A percentile compares a stretch with the other conserved stretches of the same genome.
Evolutionary conservation across 2,329 filamentous ascomycete species (phyloP).

Genomic region (Akanthomyces muscarius): DNA sequence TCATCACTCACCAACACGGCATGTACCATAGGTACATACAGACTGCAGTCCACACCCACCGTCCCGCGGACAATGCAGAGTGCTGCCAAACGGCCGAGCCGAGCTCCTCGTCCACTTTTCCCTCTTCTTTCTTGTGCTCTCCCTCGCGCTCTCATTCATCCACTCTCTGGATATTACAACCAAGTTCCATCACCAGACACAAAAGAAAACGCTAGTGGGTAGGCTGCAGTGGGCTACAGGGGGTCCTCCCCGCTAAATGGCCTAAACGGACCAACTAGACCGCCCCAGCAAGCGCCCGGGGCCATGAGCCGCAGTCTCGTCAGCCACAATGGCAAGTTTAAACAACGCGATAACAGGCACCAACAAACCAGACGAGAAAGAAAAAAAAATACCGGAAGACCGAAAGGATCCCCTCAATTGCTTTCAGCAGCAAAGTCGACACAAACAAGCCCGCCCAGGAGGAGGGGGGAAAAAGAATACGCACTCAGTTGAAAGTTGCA

Average conservation of each 20-base stretch:
- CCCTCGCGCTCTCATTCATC: neutral
- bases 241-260: neutral
- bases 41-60: neutral
- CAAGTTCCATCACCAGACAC: neutral
- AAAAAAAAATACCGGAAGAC: no score
- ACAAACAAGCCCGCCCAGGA: no score
- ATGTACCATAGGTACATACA: neutral
- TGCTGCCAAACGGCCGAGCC: neutral
- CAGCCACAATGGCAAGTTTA: neutral
- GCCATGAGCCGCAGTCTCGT: neutral
- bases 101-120: neutral
- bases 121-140: neutral
- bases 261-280: neutral
- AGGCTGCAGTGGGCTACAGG: neutral
- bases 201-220: neutral
- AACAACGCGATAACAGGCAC: neutral
- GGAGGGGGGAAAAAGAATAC: neutral
- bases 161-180: neutral
- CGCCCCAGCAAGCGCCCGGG: slow-evolving; percentile 8
- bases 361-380: neutral
- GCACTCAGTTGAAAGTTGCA: neutral
- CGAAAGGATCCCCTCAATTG: no score
- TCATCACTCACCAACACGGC: neutral
- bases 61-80: neutral
- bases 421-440: neutral